phyloP scores from a whole-genome alignment of 2,329 filamentous ascomycete species.

The Aphanoascus verrucosus region DNA sequence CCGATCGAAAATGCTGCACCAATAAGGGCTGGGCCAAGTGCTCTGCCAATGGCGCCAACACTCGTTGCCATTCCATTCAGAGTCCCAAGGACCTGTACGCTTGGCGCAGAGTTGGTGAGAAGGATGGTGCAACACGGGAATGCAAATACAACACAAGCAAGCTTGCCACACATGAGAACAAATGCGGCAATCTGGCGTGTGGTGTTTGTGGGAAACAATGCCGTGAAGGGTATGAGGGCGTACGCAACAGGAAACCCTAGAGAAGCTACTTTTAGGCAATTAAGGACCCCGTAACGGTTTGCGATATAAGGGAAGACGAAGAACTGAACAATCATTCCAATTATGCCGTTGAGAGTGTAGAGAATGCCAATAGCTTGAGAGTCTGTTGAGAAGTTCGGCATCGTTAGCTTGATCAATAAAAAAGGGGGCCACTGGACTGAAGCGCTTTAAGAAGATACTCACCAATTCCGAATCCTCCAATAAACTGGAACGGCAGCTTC shows the following conservation, averaged over 20 bases:
- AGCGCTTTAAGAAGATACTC: constrained; percentile 17
- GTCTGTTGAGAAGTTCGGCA: constrained; percentile 31
- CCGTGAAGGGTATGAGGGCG: constrained; percentile 69
- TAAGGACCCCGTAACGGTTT: constrained; percentile 59
- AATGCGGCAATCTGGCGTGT: constrained; percentile 53
- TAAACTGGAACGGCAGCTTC: constrained; percentile 67
- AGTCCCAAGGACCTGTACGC: constrained; percentile 68
- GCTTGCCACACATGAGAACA: constrained; percentile 60
- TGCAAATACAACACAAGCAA: constrained; percentile 65
- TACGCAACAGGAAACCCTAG: constrained; percentile 64
- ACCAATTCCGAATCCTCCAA: constrained; percentile 63
- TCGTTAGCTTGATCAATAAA: background rate
- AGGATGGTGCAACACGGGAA: constrained; percentile 87
- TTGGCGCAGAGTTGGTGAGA: constrained; percentile 73
- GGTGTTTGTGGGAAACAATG: constrained; percentile 44
- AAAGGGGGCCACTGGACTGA: background rate
- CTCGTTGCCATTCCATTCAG: constrained; percentile 85
- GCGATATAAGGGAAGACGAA: constrained; percentile 70
- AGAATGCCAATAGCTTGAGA: constrained; percentile 71
- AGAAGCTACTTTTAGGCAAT: constrained; percentile 58
- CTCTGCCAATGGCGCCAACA: constrained; percentile 68
- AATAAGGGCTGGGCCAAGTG: constrained; percentile 62
- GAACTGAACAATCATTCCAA: constrained; percentile 75
- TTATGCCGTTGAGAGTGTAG: constrained; percentile 71
- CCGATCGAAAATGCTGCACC: constrained; percentile 68